Conservation (phyloP, 1,284 basidiomycete species). For the Volvariella surrecta region DNA sequence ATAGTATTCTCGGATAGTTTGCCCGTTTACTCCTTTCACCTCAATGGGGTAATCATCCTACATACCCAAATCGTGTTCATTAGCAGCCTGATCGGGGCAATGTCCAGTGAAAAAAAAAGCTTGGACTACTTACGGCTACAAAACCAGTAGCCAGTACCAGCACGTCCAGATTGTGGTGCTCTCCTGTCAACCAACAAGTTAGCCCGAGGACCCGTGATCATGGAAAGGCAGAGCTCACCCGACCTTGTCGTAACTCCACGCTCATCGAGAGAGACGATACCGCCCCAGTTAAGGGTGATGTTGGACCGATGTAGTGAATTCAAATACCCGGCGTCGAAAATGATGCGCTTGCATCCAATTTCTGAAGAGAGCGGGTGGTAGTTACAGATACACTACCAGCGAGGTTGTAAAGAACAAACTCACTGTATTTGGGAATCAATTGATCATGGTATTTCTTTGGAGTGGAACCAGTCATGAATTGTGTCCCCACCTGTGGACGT, state of each 20-base stretch:
- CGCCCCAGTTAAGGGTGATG: slow-evolving; percentile 25
- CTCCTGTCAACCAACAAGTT: slow-evolving; percentile 16
- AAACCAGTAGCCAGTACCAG: slow-evolving; percentile 33
- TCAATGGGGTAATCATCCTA: slow-evolving; percentile 24
- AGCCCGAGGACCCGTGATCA: slow-evolving; percentile 9
- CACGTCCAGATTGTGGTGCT: slow-evolving; percentile 25
- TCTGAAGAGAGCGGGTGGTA: slow-evolving; percentile 12
- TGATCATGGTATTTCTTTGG: slow-evolving; percentile 31
- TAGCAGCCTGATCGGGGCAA: too few relatives aligned
- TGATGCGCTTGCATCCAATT: slow-evolving; percentile 27
- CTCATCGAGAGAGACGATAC: slow-evolving; percentile 25
- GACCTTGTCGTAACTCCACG: slow-evolving; percentile 27
- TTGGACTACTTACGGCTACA: slow-evolving; percentile 17
- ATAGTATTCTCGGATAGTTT: slow-evolving; percentile 30
- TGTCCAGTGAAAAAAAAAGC: too few relatives aligned
- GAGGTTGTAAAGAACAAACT: slow-evolving; percentile 11
- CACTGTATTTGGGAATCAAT: slow-evolving; percentile 36
- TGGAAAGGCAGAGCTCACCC: slow-evolving; percentile 11
- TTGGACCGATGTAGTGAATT: slow-evolving; percentile 28
- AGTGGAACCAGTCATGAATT: too few relatives aligned
- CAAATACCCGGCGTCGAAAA: slow-evolving; percentile 28
- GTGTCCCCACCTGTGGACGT: too few relatives aligned
- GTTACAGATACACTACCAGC: not conserved
- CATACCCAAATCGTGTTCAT: not conserved
- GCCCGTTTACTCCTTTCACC: slow-evolving; percentile 19